These are phyloP conservation scores for Decorospora gaudefroyi DNA, from an alignment of 2,329 filamentous ascomycete genomes.

Conservation along the genomic window DNA sequence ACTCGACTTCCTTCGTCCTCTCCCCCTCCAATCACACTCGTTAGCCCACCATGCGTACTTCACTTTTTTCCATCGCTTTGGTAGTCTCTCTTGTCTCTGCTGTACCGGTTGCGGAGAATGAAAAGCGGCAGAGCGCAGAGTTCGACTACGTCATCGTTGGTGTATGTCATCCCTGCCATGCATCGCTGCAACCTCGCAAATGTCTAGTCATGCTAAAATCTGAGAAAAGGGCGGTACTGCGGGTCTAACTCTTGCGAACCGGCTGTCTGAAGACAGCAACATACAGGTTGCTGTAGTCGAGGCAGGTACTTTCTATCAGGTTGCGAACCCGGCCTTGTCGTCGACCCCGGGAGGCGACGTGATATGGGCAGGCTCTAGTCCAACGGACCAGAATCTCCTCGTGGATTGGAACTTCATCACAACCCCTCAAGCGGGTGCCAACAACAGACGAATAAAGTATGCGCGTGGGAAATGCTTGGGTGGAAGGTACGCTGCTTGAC, in stretches of 20 bases:
- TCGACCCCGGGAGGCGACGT: conserved; percentile 29
- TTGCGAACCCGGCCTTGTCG: conserved; percentile 14
- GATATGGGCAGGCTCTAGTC: conserved; percentile 22
- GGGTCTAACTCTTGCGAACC: conserved; percentile 3
- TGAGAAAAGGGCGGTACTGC: conserved; percentile 4
- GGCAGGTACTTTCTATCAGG: conserved; percentile 29
- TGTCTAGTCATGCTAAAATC: neutral
- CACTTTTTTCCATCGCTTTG: conserved; percentile 12
- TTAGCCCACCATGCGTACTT: conserved; percentile 1
- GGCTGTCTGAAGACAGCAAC: conserved; percentile 1
- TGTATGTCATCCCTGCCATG: conserved; percentile 2
- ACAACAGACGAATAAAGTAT: conserved; percentile 30
- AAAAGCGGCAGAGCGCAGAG: conserved; percentile 12
- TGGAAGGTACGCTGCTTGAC: conserved; percentile 24
- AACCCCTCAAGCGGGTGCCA: conserved; percentile 28
- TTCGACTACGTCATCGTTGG: conserved; percentile 27
- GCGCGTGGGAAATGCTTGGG: conserved; percentile 40
- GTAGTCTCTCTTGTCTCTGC: neutral
- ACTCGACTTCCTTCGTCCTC: too few relatives aligned
- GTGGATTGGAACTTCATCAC: conserved; percentile 43
- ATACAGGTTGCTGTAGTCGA: conserved; percentile 29
- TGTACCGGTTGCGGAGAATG: conserved; percentile 3
- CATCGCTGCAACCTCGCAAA: neutral
- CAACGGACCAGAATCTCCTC: conserved; percentile 25
- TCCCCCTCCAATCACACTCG: too few relatives aligned